Conservation (phyloP, 352 stramenopile species). For the Globisporangium megalacanthum region DNA sequence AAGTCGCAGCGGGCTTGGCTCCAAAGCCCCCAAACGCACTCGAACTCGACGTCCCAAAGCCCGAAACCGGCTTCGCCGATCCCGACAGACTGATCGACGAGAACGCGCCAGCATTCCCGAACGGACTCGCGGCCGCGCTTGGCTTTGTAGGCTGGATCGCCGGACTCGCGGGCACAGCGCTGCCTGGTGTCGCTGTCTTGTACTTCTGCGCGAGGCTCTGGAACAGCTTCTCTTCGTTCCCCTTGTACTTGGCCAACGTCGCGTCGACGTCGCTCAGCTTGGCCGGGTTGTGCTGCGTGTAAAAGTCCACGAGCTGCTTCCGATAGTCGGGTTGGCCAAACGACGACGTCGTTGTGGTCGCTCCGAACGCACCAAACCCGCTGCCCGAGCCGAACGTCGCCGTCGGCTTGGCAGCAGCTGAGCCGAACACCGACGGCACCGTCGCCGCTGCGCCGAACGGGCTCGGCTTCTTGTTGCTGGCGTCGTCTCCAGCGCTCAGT, state of each 20-base stretch:
- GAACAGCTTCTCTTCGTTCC: constrained; percentile 77
- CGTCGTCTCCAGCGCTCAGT: background rate
- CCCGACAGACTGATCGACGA: constrained; percentile 23
- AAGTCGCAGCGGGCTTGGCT: constrained; percentile 16
- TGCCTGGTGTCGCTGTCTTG: constrained; percentile 21
- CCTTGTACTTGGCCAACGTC: constrained; percentile 88
- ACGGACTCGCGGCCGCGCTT: constrained; percentile 47
- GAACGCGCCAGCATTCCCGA: constrained; percentile 53
- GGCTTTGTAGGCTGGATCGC: constrained; percentile 31
- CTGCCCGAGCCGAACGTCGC: constrained; percentile 1
- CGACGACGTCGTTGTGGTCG: constrained; percentile 12
- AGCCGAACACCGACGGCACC: constrained; percentile 4
- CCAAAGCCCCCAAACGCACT: constrained; percentile 33
- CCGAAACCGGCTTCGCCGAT: constrained; percentile 7
- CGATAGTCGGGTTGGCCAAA: constrained; percentile 52
- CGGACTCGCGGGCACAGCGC: constrained; percentile 24
- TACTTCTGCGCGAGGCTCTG: constrained; percentile 70
- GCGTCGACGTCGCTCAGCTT: constrained; percentile 86
- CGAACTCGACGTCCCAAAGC: constrained; percentile 37
- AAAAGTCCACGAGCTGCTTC: constrained; percentile 84
- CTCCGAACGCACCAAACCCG: constrained; percentile 15
- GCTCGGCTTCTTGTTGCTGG: constrained; percentile 12
- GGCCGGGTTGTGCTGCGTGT: constrained; percentile 87
- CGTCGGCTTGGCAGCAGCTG: constrained; percentile 6
- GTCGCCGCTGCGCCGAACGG: constrained; percentile 24